These are phyloP conservation scores for Penicillium oxalicum DNA, from an alignment of 2,329 filamentous ascomycete genomes.

Conservation along the genomic window DNA sequence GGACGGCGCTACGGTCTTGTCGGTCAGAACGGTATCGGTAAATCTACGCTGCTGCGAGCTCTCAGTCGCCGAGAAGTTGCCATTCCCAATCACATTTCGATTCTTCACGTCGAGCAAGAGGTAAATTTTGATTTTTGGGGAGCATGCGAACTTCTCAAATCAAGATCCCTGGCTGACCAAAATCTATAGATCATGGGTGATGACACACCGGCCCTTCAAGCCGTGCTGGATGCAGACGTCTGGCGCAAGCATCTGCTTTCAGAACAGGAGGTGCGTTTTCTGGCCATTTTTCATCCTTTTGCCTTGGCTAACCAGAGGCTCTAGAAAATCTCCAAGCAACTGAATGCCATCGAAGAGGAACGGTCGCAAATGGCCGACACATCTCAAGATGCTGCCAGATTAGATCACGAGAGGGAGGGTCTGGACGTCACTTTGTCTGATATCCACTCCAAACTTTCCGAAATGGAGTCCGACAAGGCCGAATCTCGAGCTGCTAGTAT, in stretches of 20 bases:
- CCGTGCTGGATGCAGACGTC: constrained; percentile 93
- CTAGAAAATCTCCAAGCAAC: constrained; percentile 67
- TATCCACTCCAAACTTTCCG: constrained; percentile 81
- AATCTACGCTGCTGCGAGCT: constrained; percentile 88
- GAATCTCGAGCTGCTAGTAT: constrained; percentile 94
- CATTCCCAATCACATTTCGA: constrained; percentile 95
- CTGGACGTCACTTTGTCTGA: constrained; percentile 87
- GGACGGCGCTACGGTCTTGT: constrained; percentile 94
- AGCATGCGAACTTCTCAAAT: too few species aligned
- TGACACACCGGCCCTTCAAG: constrained; percentile 89
- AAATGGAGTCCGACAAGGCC: constrained; percentile 99
- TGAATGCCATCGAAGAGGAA: constrained; percentile 71
- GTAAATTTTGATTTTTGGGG: constrained; percentile 40
- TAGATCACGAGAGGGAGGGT: constrained; percentile 83
- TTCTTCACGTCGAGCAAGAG: constrained; percentile 98
- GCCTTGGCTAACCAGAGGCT: constrained; percentile 1
- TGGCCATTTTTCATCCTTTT: not conserved
- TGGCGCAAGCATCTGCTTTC: constrained; percentile 93
- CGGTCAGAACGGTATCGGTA: constrained; percentile 98
- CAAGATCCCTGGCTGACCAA: constrained; percentile 14
- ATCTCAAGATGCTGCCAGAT: constrained; percentile 74
- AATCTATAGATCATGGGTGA: constrained; percentile 72
- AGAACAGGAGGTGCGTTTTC: constrained; percentile 67
- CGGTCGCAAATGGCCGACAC: constrained; percentile 81
- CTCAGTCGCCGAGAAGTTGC: constrained; percentile 87